phyloP scores from a whole-genome alignment of 2,329 filamentous ascomycete species.

The Lecanicillium sp. region DNA sequence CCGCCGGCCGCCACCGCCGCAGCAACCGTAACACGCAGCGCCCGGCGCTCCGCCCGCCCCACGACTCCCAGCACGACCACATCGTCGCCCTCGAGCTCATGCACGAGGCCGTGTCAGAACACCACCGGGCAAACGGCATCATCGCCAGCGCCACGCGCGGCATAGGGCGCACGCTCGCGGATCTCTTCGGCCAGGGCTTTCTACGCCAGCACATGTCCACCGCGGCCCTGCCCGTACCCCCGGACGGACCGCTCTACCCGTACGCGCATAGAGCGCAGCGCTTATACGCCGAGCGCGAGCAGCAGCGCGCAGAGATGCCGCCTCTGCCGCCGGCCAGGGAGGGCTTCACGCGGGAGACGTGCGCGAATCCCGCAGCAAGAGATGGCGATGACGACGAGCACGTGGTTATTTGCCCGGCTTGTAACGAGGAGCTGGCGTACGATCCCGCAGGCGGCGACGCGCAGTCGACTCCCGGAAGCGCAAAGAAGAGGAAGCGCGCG shows the following conservation, averaged over 20 bases:
- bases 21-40: constrained; percentile 12
- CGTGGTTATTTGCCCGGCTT: constrained; percentile 77
- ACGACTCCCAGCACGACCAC: constrained; percentile 17
- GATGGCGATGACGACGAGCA: constrained; percentile 54
- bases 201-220: too few relatives aligned
- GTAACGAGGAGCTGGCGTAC: constrained; percentile 74
- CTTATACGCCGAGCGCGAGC: constrained; percentile 18
- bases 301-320: constrained; percentile 41
- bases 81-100: constrained; percentile 23
- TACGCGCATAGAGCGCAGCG: background rate
- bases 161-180: constrained; percentile 14
- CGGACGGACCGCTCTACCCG: background rate
- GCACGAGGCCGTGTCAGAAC: constrained; percentile 3
- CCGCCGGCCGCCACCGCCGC: constrained; percentile 2
- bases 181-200: constrained; percentile 8
- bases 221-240: too few relatives aligned
- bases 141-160: constrained; percentile 17
- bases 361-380: constrained; percentile 22
- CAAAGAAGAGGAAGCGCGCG: constrained; percentile 40
- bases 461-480: constrained; percentile 13
- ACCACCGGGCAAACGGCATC: background rate
- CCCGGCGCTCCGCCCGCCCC: constrained; percentile 11
- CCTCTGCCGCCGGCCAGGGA: constrained; percentile 57
- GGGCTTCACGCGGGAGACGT: constrained; percentile 76
- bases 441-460: constrained; percentile 42